phyloP scores from a whole-genome alignment of 108 stramenopile genomes.

The Pseudonitzschia delicatissima region DNA sequence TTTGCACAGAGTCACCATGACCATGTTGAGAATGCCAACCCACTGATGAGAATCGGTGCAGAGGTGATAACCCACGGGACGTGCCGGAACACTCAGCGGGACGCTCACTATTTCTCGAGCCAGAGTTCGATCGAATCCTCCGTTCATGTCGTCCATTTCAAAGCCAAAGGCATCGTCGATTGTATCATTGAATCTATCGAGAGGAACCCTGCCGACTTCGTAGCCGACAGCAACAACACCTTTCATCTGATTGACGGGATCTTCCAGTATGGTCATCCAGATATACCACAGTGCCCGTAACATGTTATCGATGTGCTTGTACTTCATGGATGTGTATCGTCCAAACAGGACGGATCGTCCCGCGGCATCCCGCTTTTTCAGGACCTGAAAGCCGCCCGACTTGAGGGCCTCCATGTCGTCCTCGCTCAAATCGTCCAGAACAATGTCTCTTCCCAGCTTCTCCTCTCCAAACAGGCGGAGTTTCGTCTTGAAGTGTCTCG shows the following conservation, averaged over 20 bases:
- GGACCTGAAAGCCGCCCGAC: slow-evolving; percentile 31
- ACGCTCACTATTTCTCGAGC: slow-evolving; percentile 20
- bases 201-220: slow-evolving; percentile 15
- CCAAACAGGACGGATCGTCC: slow-evolving; percentile 32
- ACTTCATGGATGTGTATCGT: slow-evolving; percentile 19
- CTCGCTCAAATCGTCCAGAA: slow-evolving; percentile 14
- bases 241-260: slow-evolving; percentile 26
- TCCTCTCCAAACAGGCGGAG: slow-evolving; percentile 20
- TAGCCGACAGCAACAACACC: slow-evolving; percentile 29
- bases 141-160: slow-evolving; percentile 7
- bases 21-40: slow-evolving; percentile 27
- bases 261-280: slow-evolving; percentile 27
- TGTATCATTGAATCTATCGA: slow-evolving; percentile 15
- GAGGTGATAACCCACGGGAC: slow-evolving; percentile 28
- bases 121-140: slow-evolving; percentile 27
- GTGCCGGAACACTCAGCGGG: slow-evolving; percentile 23
- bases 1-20: slow-evolving; percentile 22
- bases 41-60: slow-evolving; percentile 33
- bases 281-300: slow-evolving; percentile 32
- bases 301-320: slow-evolving; percentile 20
- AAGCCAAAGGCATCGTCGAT: slow-evolving; percentile 3
- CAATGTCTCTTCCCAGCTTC: slow-evolving; percentile 18
- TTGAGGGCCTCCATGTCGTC: slow-evolving; percentile 22
- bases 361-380: slow-evolving; percentile 24
- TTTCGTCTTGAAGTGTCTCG: slow-evolving; percentile 24